Conservation (phyloP, 2,329 filamentous ascomycete species). For the Leptographium wingfieldii region DNA sequence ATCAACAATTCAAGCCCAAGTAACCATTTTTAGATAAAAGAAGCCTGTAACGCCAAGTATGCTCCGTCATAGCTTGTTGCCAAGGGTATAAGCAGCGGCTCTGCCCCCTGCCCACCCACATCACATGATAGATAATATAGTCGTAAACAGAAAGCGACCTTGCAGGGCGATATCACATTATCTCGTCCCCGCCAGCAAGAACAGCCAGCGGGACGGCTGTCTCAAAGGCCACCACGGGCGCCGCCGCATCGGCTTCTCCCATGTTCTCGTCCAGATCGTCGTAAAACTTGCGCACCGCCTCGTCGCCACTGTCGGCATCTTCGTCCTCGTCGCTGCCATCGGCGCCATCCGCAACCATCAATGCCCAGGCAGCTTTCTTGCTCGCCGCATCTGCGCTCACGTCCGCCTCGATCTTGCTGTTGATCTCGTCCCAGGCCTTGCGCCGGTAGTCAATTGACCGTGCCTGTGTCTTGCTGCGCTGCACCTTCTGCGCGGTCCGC, state of each 20-base stretch:
- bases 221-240: not conserved
- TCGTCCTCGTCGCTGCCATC: constrained; percentile 1
- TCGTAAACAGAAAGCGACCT: not conserved
- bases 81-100: not conserved
- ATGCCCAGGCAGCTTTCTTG: constrained; percentile 4
- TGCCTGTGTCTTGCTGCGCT: constrained; percentile 39
- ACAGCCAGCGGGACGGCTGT: constrained; percentile 2
- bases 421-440: constrained; percentile 47
- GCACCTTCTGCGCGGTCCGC: constrained; percentile 41
- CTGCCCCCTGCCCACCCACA: not conserved
- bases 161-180: constrained; percentile 7
- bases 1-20: not conserved
- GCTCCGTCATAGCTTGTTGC: not conserved
- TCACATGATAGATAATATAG: not conserved
- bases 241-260: not conserved
- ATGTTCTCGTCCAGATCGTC: constrained; percentile 10
- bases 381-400: not conserved
- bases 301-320: constrained; percentile 10
- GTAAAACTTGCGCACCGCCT: constrained; percentile 11
- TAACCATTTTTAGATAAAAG: not conserved
- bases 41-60: not conserved
- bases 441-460: constrained; percentile 34
- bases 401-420: constrained; percentile 17
- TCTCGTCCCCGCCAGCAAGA: constrained; percentile 11
- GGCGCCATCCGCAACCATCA: constrained; percentile 5